Evolutionary conservation across 208 protist genomes (phyloP).

Genomic region (Acanthamoeba rhysodes): DNA sequence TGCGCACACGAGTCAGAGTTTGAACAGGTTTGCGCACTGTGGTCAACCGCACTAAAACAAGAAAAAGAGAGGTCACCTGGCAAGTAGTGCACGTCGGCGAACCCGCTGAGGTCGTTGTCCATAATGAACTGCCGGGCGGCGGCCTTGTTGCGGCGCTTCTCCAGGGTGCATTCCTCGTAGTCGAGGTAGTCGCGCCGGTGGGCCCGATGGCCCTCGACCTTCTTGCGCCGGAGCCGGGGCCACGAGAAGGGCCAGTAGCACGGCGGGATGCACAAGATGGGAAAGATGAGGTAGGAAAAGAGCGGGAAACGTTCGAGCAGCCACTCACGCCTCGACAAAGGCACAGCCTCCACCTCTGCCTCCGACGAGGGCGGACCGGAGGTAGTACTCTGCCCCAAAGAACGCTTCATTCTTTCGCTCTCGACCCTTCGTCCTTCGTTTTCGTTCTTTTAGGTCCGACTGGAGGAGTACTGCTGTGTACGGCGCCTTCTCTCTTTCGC

Average conservation of each 20-base stretch:
- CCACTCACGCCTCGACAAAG: background rate
- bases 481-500: too few species aligned
- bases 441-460: too few species aligned
- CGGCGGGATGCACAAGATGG: slow-evolving; percentile 13
- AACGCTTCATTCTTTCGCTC: too few species aligned
- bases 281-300: background rate
- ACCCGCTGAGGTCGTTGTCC: background rate
- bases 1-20: background rate
- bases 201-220: background rate
- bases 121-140: background rate
- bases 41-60: too few species aligned
- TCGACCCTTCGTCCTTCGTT: too few species aligned
- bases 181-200: slow-evolving; percentile 10
- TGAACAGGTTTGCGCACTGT: too few species aligned
- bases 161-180: background rate
- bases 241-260: slow-evolving; percentile 19
- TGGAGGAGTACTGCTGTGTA: too few species aligned
- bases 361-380: too few species aligned
- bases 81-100: background rate
- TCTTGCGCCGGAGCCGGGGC: background rate
- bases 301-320: background rate
- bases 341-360: too few species aligned
- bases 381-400: too few species aligned
- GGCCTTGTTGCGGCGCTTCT: background rate
- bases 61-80: background rate